phyloP scores from a whole-genome alignment of 441 rosid genomes.

The Eruca vesicaria region DNA sequence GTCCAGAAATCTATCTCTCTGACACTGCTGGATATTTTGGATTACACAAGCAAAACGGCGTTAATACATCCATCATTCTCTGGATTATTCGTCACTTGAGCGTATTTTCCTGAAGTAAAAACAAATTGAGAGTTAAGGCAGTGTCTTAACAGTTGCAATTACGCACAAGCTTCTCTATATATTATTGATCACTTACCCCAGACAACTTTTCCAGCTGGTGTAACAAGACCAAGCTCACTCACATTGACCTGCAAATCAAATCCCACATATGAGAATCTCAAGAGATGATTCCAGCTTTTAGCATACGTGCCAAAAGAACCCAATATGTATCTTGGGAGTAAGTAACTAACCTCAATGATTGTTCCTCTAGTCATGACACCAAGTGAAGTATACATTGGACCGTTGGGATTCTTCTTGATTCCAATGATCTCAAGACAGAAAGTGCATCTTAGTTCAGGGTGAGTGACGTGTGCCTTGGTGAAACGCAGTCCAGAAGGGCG shows the following conservation, averaged over 20 bases:
- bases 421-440: constrained; percentile 90
- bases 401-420: constrained; percentile 91
- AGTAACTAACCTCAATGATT: constrained; percentile 82
- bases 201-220: constrained; percentile 93
- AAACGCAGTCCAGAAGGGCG: constrained; percentile 92
- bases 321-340: neutral
- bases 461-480: constrained; percentile 89
- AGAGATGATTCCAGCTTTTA: neutral
- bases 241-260: constrained; percentile 71
- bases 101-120: constrained; percentile 78
- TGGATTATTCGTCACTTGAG: constrained; percentile 92
- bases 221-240: constrained; percentile 90
- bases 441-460: constrained; percentile 89
- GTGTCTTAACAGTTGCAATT: neutral
- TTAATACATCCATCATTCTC: constrained; percentile 93
- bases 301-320: neutral
- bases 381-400: constrained; percentile 91
- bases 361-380: constrained; percentile 95
- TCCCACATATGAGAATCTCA: neutral
- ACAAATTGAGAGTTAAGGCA: neutral
- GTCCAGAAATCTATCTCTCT: neutral
- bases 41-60: constrained; percentile 81
- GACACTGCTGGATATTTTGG: constrained; percentile 5
- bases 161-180: neutral
- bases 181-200: constrained; percentile 61